These are phyloP conservation scores for Amanita rubescens DNA, from an alignment of 768 basidiomycete genomes.

Conservation along the genomic window DNA sequence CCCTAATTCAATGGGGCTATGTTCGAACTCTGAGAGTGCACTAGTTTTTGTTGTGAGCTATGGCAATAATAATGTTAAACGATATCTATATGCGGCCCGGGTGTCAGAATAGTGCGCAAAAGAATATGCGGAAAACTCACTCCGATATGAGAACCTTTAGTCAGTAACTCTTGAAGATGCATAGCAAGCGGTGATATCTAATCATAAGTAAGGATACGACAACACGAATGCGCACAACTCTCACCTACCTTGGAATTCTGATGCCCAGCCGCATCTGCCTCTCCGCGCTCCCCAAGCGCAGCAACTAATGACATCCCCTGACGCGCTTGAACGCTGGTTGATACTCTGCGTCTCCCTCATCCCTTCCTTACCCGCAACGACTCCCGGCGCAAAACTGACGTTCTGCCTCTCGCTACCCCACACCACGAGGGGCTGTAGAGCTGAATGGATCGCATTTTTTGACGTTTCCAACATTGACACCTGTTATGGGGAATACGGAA, in stretches of 20 bases:
- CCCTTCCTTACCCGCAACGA: constrained; percentile 71
- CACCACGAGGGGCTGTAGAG: constrained; percentile 72
- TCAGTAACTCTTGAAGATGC: constrained; percentile 81
- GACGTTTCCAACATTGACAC: constrained; percentile 43
- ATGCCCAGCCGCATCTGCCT: constrained; percentile 50
- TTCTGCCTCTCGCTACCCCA: constrained; percentile 89
- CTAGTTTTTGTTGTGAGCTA: too few species aligned
- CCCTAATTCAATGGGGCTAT: too few species aligned
- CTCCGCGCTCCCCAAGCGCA: constrained; percentile 75
- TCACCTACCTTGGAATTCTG: constrained; percentile 84
- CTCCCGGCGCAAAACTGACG: constrained; percentile 46
- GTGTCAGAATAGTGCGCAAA: too few species aligned
- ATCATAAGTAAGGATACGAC: background rate
- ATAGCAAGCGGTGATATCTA: constrained; percentile 89
- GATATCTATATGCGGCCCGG: too few species aligned
- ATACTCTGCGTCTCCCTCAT: constrained; percentile 90
- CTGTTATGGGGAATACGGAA: constrained; percentile 86
- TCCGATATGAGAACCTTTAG: too few species aligned
- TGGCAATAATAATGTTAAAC: too few species aligned
- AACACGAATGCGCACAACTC: constrained; percentile 17
- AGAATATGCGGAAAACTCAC: too few species aligned
- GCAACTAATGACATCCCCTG: constrained; percentile 94
- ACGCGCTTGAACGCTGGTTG: constrained; percentile 84
- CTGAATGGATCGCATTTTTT: background rate
- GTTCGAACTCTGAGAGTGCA: too few species aligned